A percentile compares a stretch with the other conserved stretches of the same genome.
Evolutionary conservation across 192 early-diverging fungal genomes (phyloP).

Genomic region (Backusella morwellensis): DNA sequence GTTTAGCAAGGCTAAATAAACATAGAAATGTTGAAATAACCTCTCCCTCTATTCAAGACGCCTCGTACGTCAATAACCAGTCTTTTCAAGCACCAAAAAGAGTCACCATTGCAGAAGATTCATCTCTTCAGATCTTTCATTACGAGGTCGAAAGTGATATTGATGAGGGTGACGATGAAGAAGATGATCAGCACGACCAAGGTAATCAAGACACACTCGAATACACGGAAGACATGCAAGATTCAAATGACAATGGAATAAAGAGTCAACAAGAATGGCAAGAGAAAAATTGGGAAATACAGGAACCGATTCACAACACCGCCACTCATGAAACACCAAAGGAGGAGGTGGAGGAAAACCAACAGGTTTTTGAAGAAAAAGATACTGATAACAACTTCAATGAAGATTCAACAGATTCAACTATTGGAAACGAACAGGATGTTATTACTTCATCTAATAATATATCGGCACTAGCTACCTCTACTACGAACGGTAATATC

Average conservation of each 20-base stretch:
- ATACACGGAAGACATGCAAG: neutral
- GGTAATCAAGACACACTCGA: conserved; percentile 24
- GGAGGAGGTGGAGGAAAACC: conserved; percentile 19
- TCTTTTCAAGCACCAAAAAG: neutral
- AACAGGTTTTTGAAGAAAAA: neutral
- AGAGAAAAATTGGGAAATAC: conserved; percentile 3
- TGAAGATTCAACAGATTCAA: neutral
- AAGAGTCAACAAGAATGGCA: conserved; percentile 12
- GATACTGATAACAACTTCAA: neutral
- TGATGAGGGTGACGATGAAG: conserved; percentile 25
- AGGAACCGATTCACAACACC: neutral
- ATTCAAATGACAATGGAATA: neutral
- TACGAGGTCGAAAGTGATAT: conserved; percentile 30
- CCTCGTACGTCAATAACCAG: neutral
- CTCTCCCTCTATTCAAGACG: conserved; percentile 12
- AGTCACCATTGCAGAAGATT: conserved; percentile 22
- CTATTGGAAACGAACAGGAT: neutral
- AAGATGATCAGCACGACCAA: conserved; percentile 39
- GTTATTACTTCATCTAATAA: neutral
- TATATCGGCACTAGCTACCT: neutral
- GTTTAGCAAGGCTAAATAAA: conserved; percentile 74
- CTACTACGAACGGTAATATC: neutral
- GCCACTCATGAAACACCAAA: neutral
- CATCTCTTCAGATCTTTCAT: conserved; percentile 30
- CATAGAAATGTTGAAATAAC: conserved; percentile 60